Evolutionary conservation across 1,284 basidiomycete species (phyloP), one percentile per base, ranked within the genome.

Genomic region (Athelia psychrophila): DNA sequence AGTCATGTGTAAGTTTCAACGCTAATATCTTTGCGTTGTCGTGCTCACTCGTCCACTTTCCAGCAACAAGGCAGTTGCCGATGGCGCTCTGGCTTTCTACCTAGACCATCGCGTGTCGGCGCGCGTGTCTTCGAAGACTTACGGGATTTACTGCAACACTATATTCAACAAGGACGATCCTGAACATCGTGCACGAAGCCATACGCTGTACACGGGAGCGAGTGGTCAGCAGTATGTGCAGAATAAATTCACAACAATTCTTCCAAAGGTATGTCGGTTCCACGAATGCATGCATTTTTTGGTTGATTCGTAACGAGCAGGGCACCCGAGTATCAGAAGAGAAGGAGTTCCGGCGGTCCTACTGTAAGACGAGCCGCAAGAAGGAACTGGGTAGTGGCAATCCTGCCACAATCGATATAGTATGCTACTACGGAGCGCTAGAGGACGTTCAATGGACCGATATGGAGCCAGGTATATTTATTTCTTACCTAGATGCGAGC

Each of bases 51-150:
- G 36, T 44, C 1, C 23, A 38, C 22, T 48, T 12, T 10, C 8
- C 15, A 76, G 74, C 20, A 75, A 74, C 56, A 77, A 75, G 32
- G 76, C 73, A 2, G 74, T 77, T 2, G 66, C 75, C 3, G 71
- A 77, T 32, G 75, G 75, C 4, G 72, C 75, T 2, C 57, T 76
- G 12, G 72, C 69, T 0, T 77, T 65, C 49, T 70, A 68, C 40
- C 45, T 77, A 23, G 64, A 74, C 49, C 70, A 67, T 47, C 62
- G 66, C 3, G 75, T 76, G 1, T 58, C 64, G 9, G 59, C 63
- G 1, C 58, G n/a, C n/a, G 60, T 74, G 13, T 60, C 74, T 1
- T 71, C 61, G 54, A 51, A 60, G 15, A 65, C 66, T 0, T 74
- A 73, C 51, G 75, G 75, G 2, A 58, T 60, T 0, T 55, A 61